A percentile compares a stretch with the other conserved stretches of the same genome.
Conservation (phyloP, 441 rosid species). For the Aleurites moluccanus region DNA sequence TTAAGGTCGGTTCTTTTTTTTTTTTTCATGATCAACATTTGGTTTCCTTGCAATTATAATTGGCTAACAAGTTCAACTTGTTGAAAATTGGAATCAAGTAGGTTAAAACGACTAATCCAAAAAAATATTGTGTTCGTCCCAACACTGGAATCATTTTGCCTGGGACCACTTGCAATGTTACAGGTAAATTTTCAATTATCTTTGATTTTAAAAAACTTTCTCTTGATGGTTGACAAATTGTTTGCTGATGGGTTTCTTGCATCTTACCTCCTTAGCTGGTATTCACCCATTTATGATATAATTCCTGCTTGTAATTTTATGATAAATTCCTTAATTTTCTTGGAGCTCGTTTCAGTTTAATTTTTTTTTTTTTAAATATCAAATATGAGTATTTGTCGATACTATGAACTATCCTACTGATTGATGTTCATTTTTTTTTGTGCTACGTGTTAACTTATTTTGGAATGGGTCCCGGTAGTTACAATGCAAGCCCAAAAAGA, state of each 20-base stretch:
- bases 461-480: constrained; percentile 39
- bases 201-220: no score
- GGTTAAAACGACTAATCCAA: constrained; percentile 92
- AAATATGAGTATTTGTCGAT: not conserved
- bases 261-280: constrained; percentile 7
- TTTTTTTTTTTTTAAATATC: not conserved
- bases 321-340: not conserved
- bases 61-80: constrained; percentile 2
- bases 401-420: not conserved
- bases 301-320: not conserved
- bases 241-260: not conserved
- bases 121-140: constrained; percentile 82
- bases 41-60: not conserved
- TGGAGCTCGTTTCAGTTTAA: not conserved
- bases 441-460: constrained; percentile 3
- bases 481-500: constrained; percentile 91
- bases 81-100: no score
- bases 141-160: constrained; percentile 75
- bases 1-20: constrained; percentile 47
- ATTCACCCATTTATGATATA: not conserved
- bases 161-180: constrained; percentile 59
- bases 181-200: no score
- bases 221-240: no score
- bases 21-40: not conserved
- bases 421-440: not conserved